These are phyloP conservation scores for Penicillium corylophilum DNA, from an alignment of 2,329 filamentous ascomycete species.

Conservation along the genomic window DNA sequence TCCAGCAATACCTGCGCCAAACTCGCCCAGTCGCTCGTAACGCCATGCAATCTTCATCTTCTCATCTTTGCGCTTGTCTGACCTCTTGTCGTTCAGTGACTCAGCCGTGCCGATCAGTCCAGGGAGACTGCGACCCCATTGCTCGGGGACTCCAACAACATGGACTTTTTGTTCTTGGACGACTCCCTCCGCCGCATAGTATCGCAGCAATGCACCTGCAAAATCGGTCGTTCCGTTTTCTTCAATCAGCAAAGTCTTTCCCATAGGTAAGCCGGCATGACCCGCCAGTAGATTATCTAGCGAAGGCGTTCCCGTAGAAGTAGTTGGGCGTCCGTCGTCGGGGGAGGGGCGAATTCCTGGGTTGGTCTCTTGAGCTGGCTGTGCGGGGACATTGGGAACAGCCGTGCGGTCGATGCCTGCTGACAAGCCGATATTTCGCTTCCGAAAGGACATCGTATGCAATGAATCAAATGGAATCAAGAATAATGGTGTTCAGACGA, in stretches of 20 bases:
- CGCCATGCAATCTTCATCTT: constrained; percentile 99
- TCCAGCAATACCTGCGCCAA: constrained; percentile 55
- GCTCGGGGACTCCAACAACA: constrained; percentile 74
- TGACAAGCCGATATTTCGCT: constrained; percentile 61
- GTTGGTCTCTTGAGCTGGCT: constrained; percentile 33
- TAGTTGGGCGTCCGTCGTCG: constrained; percentile 81
- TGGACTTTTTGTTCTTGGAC: constrained; percentile 88
- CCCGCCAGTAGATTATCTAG: constrained; percentile 83
- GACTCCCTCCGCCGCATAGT: constrained; percentile 90
- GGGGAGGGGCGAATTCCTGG: constrained; percentile 77
- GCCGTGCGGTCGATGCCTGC: constrained; percentile 37
- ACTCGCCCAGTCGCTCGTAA: constrained; percentile 80
- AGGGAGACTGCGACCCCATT: constrained; percentile 81
- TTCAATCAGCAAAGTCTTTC: constrained; percentile 75
- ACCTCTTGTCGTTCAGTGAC: constrained; percentile 43
- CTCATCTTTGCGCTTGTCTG: constrained; percentile 53
- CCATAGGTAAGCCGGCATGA: constrained; percentile 79
- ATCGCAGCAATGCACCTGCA: constrained; percentile 76
- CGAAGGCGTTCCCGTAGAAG: constrained; percentile 84
- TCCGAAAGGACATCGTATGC: constrained; percentile 63
- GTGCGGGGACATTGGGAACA: constrained; percentile 25
- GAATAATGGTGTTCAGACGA: constrained; percentile 2
- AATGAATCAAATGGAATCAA: neutral
- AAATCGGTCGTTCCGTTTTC: constrained; percentile 95
- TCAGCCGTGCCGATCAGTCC: constrained; percentile 60